Evolutionary conservation across 306 rosid species (phyloP).

Genomic region (Neltuma alba): DNA sequence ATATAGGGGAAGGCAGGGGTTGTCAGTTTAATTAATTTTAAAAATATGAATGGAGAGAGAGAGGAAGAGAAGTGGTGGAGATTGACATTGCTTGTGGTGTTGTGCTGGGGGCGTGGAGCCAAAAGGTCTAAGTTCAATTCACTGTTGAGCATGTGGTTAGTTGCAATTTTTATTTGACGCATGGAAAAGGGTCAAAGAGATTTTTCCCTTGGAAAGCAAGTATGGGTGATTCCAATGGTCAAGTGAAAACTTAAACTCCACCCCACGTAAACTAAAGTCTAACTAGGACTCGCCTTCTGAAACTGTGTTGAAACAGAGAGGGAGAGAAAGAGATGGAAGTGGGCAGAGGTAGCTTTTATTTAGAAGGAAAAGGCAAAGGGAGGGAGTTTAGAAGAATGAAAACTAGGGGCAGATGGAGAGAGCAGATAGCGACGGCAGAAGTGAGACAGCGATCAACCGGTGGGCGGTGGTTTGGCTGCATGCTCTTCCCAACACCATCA

Average conservation of each 20-base stretch:
- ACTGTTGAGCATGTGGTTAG: constrained; percentile 34
- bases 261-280: constrained; percentile 1
- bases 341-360: constrained; percentile 13
- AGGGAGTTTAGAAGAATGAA: constrained; percentile 2
- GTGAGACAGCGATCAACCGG: not conserved
- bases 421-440: not conserved
- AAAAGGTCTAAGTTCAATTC: constrained; percentile 37
- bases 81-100: not conserved
- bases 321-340: not conserved
- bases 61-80: not conserved
- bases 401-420: constrained; percentile 64
- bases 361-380: not conserved
- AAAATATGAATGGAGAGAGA: not conserved
- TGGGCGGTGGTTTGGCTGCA: constrained; percentile 47
- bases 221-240: constrained; percentile 30
- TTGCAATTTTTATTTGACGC: not conserved
- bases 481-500: constrained; percentile 11
- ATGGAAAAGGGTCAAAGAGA: constrained; percentile 23
- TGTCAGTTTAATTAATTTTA: no score
- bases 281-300: not conserved
- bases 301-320: not conserved
- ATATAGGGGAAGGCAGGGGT: constrained; percentile 47
- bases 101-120: constrained; percentile 11
- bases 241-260: constrained; percentile 24
- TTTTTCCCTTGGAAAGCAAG: constrained; percentile 44